Base-by-base conservation (phyloP, 148 eudicot genomes). In the Fagopyrum tataricum region DNA sequence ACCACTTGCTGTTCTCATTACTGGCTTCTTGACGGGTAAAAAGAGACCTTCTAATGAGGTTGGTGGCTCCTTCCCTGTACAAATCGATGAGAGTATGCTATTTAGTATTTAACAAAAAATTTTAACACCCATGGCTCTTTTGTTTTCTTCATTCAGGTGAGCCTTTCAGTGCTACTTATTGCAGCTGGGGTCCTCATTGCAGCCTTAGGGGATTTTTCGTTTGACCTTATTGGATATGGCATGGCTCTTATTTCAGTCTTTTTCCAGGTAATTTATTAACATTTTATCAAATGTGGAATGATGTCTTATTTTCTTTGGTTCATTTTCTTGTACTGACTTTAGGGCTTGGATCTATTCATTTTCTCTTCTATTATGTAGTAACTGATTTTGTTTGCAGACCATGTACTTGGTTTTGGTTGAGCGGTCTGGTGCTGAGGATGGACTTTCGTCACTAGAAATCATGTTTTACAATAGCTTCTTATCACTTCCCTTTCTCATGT, bases 391-490 rank as follows among this genome's bases (percentile, higher is more conserved):
- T 69, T 14, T 90, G 87, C 94, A 95, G 99, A 95, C 97, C 73
- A 95, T 95, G 97, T 95, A 95, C 83, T 92, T 92, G 56, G 94
- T 95, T 48, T 82, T 95, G 82, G 98, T 95, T 72, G 98, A 95
- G 84, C 86, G 81, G 75, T 91, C 99, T 62, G 99, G 99, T 64
- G 99, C 92, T 21, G 99, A 95, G 74, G 99, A 92, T 67, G 94
- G 97, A 72, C 97, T 95, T 83, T 87, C 97, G 18, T 95, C 98
- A 46, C 74, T 91, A 72, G 98, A 95, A 78, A 95, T 95, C 72
- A 95, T 95, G 98, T 91, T 95, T 72, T 95, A 95, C 61, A 95
- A 95, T 79, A 91, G 98, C 80, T 77, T 95, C 71, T 78, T 95
- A 79, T 95, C 97, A 6, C 75, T 91, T 72, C 98, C 98, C 11